A percentile compares a stretch with the other conserved stretches of the same genome.
These are phyloP conservation scores for Pisolithus albus DNA, from an alignment of 768 basidiomycete species.

Conservation along the genomic window DNA sequence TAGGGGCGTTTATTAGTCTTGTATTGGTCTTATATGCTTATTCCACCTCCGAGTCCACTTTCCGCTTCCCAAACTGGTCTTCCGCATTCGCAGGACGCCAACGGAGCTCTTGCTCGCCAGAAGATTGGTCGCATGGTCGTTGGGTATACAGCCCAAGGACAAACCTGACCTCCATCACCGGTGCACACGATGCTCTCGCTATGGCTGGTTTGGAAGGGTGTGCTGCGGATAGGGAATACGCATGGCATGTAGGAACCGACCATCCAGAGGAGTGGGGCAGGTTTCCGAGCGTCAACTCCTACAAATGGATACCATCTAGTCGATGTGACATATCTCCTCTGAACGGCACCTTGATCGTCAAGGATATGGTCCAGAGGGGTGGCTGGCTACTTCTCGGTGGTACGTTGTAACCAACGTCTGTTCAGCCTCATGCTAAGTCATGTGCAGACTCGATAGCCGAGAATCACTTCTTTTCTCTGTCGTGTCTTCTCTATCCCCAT, in stretches of 20 bases:
- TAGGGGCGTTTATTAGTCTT: conserved; percentile 23
- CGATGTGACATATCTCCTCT: conserved; percentile 39
- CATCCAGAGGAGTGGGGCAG: conserved; percentile 40
- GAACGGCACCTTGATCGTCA: conserved; percentile 38
- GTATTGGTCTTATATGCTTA: conserved; percentile 24
- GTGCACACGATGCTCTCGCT: conserved; percentile 37
- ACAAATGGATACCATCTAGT: conserved; percentile 45
- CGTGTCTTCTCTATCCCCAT: conserved; percentile 59
- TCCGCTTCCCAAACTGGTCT: conserved; percentile 14
- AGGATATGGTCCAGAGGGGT: conserved; percentile 57
- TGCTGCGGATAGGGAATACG: conserved; percentile 53
- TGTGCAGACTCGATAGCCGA: conserved; percentile 58
- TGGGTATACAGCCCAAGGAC: conserved; percentile 39
- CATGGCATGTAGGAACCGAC: conserved; percentile 59
- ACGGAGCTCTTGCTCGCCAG: conserved; percentile 28
- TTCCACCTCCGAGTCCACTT: conserved; percentile 16
- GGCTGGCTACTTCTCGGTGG: conserved; percentile 66
- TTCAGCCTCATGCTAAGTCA: too few species aligned
- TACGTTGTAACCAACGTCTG: conserved; percentile 20
- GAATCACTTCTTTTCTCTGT: conserved; percentile 69
- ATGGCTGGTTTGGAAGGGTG: conserved; percentile 58
- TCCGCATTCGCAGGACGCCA: conserved; percentile 22
- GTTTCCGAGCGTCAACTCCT: conserved; percentile 48
- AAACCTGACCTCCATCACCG: conserved; percentile 29
- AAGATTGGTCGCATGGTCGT: conserved; percentile 28